Evolutionary conservation across 257 asterid species (phyloP).

Genomic region (Craterostigma plantagineum): DNA sequence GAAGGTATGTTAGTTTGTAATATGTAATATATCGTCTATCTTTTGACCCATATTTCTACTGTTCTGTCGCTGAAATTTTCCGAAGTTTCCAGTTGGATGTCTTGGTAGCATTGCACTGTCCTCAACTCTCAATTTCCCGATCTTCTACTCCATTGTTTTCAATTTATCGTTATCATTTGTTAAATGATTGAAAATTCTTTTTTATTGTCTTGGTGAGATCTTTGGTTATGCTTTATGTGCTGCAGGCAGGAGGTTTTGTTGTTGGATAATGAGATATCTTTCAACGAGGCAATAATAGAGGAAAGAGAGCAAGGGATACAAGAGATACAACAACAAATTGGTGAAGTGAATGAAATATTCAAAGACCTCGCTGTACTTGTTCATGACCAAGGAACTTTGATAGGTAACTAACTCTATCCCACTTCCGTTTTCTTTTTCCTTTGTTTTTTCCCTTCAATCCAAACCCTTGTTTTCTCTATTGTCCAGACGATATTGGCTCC

Average conservation of each 20-base stretch:
- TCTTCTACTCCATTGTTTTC: no score
- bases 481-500: conserved; percentile 70
- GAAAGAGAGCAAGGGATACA: conserved; percentile 15
- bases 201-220: no score
- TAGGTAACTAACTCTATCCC: neutral
- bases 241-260: conserved; percentile 9
- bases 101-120: no score
- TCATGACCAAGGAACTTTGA: conserved; percentile 10
- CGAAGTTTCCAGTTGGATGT: no score
- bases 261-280: conserved; percentile 14
- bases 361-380: conserved; percentile 14
- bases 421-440: no score
- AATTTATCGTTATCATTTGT: no score
- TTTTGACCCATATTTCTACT: no score
- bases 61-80: no score
- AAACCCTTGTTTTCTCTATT: conserved; percentile 2
- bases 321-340: conserved; percentile 12
- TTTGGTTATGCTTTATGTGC: neutral
- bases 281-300: conserved; percentile 15
- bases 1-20: conserved; percentile 34
- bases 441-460: no score
- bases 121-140: no score
- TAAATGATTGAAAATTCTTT: no score
- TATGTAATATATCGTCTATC: no score
- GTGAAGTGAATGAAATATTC: conserved; percentile 12